Percentiles rank a stretch among this genome's conserved stretches.
Evolutionary conservation across 371 early-diverging fungal genomes (phyloP).

Genomic region (Capillidium heterosporum): DNA sequence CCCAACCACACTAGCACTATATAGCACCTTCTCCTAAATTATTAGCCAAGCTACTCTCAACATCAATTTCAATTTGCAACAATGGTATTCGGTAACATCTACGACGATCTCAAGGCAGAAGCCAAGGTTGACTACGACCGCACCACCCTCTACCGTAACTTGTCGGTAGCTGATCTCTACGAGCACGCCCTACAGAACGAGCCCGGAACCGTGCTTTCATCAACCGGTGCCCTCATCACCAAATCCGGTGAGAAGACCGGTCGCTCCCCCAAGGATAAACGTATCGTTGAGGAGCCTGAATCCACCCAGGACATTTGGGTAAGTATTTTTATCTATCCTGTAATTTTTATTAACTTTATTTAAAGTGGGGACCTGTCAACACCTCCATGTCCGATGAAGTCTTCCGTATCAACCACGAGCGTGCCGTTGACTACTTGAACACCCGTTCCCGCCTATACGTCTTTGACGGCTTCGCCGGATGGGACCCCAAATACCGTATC

Average conservation of each 20-base stretch:
- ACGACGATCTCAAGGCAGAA: conserved; percentile 4
- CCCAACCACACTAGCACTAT: too few relatives aligned
- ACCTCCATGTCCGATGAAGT: conserved; percentile 67
- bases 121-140: conserved; percentile 4
- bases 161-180: conserved; percentile 68
- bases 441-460: conserved; percentile 84
- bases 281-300: conserved; percentile 78
- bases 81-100: conserved; percentile 7
- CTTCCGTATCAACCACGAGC: conserved; percentile 88
- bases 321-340: conserved; percentile 1
- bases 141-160: conserved; percentile 4
- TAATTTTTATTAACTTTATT: conserved; percentile 3
- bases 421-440: conserved; percentile 90
- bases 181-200: conserved; percentile 87
- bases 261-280: conserved; percentile 81
- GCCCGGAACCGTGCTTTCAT: conserved; percentile 69
- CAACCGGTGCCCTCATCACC: conserved; percentile 79
- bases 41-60: too few relatives aligned
- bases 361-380: conserved; percentile 90
- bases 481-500: conserved; percentile 92
- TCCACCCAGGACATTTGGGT: conserved; percentile 74
- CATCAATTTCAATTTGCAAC: too few relatives aligned
- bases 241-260: conserved; percentile 83
- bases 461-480: conserved; percentile 84
- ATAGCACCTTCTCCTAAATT: too few relatives aligned